phyloP scores from a whole-genome alignment of 495 filamentous ascomycete species.

The Penicillium alfredii region DNA sequence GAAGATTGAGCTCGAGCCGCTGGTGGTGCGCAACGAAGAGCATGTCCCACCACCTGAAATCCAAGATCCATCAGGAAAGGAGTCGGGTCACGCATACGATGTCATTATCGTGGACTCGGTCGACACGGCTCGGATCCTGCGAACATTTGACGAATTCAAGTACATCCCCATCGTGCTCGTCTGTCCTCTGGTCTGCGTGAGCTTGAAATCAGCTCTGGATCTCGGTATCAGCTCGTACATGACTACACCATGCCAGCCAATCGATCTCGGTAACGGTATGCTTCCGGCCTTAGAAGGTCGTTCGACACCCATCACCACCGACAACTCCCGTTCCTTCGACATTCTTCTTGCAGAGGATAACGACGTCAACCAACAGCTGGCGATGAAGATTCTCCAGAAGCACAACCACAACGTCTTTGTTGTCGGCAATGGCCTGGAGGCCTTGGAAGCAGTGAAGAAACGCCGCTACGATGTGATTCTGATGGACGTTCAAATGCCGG shows the following conservation, averaged over 20 bases:
- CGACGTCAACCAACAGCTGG: slow-evolving; percentile 91
- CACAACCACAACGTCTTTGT: slow-evolving; percentile 97
- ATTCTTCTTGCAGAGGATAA: slow-evolving; percentile 97
- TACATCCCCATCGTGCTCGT: slow-evolving; percentile 95
- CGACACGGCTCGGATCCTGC: slow-evolving; percentile 75
- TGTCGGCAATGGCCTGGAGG: slow-evolving; percentile 90
- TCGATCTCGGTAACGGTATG: slow-evolving; percentile 97
- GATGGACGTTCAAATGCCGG: slow-evolving; percentile 99
- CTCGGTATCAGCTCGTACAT: slow-evolving; percentile 97
- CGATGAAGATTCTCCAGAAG: slow-evolving; percentile 96
- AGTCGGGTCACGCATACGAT: slow-evolving; percentile 71
- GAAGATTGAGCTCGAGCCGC: slow-evolving; percentile 70
- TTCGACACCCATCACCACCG: slow-evolving; percentile 83
- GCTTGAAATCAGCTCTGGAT: slow-evolving; percentile 89
- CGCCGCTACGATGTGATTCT: slow-evolving; percentile 93
- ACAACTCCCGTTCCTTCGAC: slow-evolving; percentile 93
- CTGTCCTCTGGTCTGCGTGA: slow-evolving; percentile 85
- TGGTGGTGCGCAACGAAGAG: slow-evolving; percentile 66
- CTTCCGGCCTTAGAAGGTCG: slow-evolving; percentile 94
- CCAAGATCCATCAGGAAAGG: slow-evolving; percentile 47
- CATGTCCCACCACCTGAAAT: slow-evolving; percentile 57
- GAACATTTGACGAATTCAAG: slow-evolving; percentile 90
- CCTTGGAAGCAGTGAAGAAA: slow-evolving; percentile 80
- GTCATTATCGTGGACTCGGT: slow-evolving; percentile 97
- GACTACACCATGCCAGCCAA: slow-evolving; percentile 93